phyloP scores from a whole-genome alignment of 2,329 filamentous ascomycete genomes.

The Arachnomyces sp. region DNA sequence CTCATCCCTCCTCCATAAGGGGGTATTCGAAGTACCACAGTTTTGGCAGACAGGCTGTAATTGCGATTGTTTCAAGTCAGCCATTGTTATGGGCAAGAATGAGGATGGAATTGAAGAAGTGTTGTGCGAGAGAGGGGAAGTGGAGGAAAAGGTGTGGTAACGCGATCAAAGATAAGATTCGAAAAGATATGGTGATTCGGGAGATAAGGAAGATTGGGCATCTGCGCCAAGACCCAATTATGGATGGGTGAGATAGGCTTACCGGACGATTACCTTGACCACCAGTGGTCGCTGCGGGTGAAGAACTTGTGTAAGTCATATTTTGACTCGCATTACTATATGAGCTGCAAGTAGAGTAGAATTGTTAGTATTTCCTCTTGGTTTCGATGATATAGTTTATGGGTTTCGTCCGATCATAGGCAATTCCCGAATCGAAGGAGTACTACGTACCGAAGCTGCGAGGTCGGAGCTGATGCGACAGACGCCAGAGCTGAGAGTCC shows the following conservation, averaged over 20 bases:
- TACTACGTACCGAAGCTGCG: conserved; percentile 42
- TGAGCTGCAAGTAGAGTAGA: conserved; percentile 14
- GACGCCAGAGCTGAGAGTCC: conserved; percentile 53
- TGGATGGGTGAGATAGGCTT: conserved; percentile 21
- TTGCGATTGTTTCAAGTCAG: conserved; percentile 48
- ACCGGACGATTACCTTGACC: conserved; percentile 47
- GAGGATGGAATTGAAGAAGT: conserved; percentile 15
- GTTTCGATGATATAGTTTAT: conserved; percentile 7
- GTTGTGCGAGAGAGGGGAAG: conserved; percentile 17
- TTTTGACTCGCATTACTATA: conserved; percentile 41
- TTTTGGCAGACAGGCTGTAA: conserved; percentile 94
- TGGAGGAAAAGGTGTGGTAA: conserved; percentile 28
- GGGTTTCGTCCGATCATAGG: conserved; percentile 9
- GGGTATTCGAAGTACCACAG: conserved; percentile 89
- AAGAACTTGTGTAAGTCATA: conserved; percentile 56
- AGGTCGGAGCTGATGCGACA: conserved; percentile 45
- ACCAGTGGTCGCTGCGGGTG: conserved; percentile 56
- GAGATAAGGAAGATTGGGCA: conserved; percentile 38
- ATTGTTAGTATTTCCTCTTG: conserved; percentile 2
- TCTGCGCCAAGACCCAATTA: not conserved
- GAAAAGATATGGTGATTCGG: conserved; percentile 32
- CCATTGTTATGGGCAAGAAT: conserved; percentile 22
- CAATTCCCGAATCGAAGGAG: conserved; percentile 16
- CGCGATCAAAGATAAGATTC: conserved; percentile 30
- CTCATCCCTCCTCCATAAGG: conserved; percentile 95